phyloP scores from a whole-genome alignment of 129 eudicot genomes.

The Silybum marianum region DNA sequence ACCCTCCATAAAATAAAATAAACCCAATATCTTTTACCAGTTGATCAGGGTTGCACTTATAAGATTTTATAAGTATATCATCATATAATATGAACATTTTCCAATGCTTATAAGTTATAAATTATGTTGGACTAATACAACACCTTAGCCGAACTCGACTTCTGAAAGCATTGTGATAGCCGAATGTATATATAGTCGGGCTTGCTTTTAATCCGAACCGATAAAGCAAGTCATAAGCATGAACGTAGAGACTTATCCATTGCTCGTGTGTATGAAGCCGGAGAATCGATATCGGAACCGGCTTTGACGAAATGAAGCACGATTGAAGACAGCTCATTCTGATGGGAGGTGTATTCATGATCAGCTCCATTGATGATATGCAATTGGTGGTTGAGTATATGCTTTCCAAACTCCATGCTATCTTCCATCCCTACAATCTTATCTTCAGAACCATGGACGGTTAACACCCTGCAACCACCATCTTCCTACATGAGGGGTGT shows the following conservation, averaged over 20 bases:
- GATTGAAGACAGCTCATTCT: slow-evolving; percentile 46
- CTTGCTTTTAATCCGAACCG: not conserved
- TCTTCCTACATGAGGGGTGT: not conserved
- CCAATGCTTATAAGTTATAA: not conserved
- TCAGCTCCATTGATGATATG: slow-evolving; percentile 70
- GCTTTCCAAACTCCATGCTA: slow-evolving; percentile 56
- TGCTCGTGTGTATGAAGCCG: not conserved
- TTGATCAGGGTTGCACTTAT: not conserved
- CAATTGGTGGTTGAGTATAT: slow-evolving; percentile 54
- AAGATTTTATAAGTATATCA: not conserved
- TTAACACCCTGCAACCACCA: slow-evolving; percentile 58
- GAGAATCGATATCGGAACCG: not conserved
- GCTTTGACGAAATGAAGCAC: slow-evolving; percentile 58
- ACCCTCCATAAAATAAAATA: not conserved
- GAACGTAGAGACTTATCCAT: slow-evolving; percentile 28
- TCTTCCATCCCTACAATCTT: slow-evolving; percentile 58
- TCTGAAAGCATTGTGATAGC: not conserved
- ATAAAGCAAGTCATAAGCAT: slow-evolving; percentile 32
- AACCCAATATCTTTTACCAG: not conserved
- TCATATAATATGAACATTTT: not conserved
- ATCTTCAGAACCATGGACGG: slow-evolving; percentile 73
- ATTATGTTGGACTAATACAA: not conserved
- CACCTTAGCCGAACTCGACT: not conserved
- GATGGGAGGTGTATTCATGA: slow-evolving; percentile 73
- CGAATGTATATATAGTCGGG: not conserved